A percentile compares a stretch with the other conserved stretches of the same genome.
Conservation (phyloP, 441 rosid species). For the Viola pubescens region DNA sequence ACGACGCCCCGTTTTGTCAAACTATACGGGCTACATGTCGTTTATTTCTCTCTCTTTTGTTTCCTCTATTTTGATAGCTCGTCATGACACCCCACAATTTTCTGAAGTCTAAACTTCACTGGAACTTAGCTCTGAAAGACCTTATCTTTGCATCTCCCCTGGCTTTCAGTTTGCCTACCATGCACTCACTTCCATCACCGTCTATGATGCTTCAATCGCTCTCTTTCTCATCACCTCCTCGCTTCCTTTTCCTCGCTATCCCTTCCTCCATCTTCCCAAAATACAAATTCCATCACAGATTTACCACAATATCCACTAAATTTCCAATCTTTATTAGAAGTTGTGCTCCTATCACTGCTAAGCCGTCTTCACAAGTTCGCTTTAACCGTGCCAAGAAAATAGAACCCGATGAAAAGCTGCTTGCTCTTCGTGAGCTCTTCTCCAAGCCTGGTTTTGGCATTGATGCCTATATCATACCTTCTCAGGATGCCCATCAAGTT, state of each 20-base stretch:
- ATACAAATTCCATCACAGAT: constrained; percentile 16
- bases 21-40: too few species aligned
- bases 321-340: constrained; percentile 26
- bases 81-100: too few species aligned
- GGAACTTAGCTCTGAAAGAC: background rate
- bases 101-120: too few species aligned
- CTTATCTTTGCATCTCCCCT: constrained; percentile 12
- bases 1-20: too few species aligned
- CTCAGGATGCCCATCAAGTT: constrained; percentile 98
- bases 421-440: constrained; percentile 53
- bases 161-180: constrained; percentile 2
- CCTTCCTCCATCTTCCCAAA: constrained; percentile 22
- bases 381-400: constrained; percentile 20
- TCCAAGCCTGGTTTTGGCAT: constrained; percentile 60
- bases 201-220: constrained; percentile 50
- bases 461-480: constrained; percentile 88
- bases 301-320: constrained; percentile 16
- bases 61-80: too few species aligned
- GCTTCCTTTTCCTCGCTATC: constrained; percentile 19
- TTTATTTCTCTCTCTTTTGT: too few species aligned
- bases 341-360: constrained; percentile 61
- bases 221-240: constrained; percentile 37
- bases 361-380: constrained; percentile 62
- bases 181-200: constrained; percentile 39
- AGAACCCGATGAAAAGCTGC: constrained; percentile 63